Base-by-base conservation (phyloP, 768 basidiomycete species). In the Termitomyces sp. region DNA sequence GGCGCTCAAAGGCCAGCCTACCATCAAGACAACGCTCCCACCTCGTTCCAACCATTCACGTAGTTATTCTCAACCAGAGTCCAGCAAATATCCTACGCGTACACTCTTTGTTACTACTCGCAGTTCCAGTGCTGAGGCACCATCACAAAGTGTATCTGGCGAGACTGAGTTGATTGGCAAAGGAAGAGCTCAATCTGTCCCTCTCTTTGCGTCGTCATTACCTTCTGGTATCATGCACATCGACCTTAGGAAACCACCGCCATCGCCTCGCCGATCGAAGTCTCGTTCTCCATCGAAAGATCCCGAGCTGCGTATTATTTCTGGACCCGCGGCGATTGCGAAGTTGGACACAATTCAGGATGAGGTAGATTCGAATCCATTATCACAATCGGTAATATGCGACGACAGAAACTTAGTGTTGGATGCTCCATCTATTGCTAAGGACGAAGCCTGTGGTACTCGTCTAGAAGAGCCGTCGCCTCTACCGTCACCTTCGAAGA, bases 261-360 rank as follows among this genome's bases (percentile, higher is more conserved):
- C 66, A 4, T 77, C 76, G 29, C 76, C 77, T 5, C 70, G 69
- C 48, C 71, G 71, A 35, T 59, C 64, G 33, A 68, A 70, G 49
- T 77, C 77, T 12, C 70, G 73, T 10, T 75, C 79, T 7, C 75
- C 77, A 18, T 74, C 71, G n/a, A 81, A 76, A 58, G 71, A 73
- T 54, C 63, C 56, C 25, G 72, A 70, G 40, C 59, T 64, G 18
- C 70, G 68, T 9, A 67, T 73, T 35, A 52, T 64, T 43, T 60
- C 66, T 47, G 61, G 61, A 52, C 56, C 61, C 4, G 22, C 47
- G 6, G n/a, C n/a, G 10, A 25, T 31, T 31, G 18, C 60, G 22
- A 58, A 54, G 47, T 53, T 65, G 42, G 57, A 58, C 42, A 40
- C 62, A 35, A 62, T 60, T 33, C 36, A 42, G 23, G 69, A 67